Evolutionary conservation across 208 protist species (phyloP), one percentile per base, ranked within the genome.

Genomic region (Herpetomonas samuelpessoai): DNA sequence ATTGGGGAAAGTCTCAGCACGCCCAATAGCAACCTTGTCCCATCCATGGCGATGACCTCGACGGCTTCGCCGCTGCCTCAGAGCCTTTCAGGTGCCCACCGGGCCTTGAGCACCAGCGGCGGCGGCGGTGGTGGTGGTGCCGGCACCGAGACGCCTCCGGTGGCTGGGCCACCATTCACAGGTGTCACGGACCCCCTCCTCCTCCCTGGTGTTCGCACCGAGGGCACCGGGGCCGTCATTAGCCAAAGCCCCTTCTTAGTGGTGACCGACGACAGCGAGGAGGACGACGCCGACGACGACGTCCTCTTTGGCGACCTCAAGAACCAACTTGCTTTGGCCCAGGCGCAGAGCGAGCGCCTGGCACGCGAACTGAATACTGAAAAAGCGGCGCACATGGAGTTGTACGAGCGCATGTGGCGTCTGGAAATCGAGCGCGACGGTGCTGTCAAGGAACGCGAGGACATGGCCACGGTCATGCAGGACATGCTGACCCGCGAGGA

Each of bases 391-490:
- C 79, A 92, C 65, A 68, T 81, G 3, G 7, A 58, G 19, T 59
- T 92, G 41, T 65, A 80, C 44, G 86, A 92, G 66, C 72, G 77
- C 3, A 87, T 89, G 76, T 92, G 86, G 86, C 48, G 49, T 4
- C 53, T 88, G 45, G 86, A 92, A 67, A 53, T 74, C 22, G 61
- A 82, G 31, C 75, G 67, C 35, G 82, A 83, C 25, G 69, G 68
- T 22, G 80, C 80, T 1, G 50, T 55, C 30, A 56, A 52, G 24
- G 47, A 44, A 25, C 53, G 56, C 35, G 63, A 74, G 2, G 69
- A 59, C 16, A 56, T 68, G 21, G 48, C 72, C 28, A 54, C 56
- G 38, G 68, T 49, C 24, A 58, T 81, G 74, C 12, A n/a, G 3
- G 62, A 54, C 1, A 88, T 81, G 81, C 63, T 83, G 26, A 60